These are phyloP conservation scores for Ophiocordyceps polyrhachis-furcata DNA, from an alignment of 2,329 filamentous ascomycete genomes.

Conservation along the genomic window DNA sequence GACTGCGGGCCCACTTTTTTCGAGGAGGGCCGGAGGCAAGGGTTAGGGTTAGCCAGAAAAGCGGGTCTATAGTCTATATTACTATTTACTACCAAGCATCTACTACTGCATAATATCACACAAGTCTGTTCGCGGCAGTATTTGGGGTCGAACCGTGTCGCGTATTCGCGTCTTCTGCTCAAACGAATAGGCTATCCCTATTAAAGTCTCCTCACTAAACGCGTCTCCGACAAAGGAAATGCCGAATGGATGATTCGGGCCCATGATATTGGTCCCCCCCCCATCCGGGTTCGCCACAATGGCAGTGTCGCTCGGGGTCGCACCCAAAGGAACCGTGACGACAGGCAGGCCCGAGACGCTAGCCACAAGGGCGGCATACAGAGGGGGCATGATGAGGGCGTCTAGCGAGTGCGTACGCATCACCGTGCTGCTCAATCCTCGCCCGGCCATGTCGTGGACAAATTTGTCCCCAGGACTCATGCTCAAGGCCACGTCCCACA, in stretches of 20 bases:
- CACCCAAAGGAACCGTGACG: constrained; percentile 44
- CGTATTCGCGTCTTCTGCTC: constrained; percentile 34
- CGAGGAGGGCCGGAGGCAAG: no score
- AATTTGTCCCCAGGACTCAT: constrained; percentile 34
- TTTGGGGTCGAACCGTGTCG: constrained; percentile 9
- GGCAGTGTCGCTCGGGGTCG: constrained; percentile 21
- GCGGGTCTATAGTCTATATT: no score
- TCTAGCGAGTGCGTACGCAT: constrained; percentile 36
- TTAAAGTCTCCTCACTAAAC: constrained; percentile 40
- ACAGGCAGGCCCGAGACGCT: constrained; percentile 40
- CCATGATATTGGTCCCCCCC: constrained; percentile 27
- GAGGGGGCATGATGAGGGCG: constrained; percentile 41
- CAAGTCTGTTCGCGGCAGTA: constrained; percentile 14
- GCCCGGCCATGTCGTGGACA: constrained; percentile 29
- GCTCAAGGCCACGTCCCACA: constrained; percentile 33
- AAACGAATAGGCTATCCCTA: constrained; percentile 48
- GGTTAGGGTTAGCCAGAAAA: no score
- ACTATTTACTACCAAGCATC: no score
- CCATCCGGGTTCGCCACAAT: constrained; percentile 23
- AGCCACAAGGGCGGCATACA: constrained; percentile 25
- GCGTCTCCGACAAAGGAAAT: constrained; percentile 39
- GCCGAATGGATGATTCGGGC: constrained; percentile 41
- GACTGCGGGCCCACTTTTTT: no score
- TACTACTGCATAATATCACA: constrained; percentile 9
- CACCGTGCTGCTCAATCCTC: constrained; percentile 41